phyloP scores from a whole-genome alignment of 192 early-diverging fungal genomes.

The Allomyces javanicus region DNA sequence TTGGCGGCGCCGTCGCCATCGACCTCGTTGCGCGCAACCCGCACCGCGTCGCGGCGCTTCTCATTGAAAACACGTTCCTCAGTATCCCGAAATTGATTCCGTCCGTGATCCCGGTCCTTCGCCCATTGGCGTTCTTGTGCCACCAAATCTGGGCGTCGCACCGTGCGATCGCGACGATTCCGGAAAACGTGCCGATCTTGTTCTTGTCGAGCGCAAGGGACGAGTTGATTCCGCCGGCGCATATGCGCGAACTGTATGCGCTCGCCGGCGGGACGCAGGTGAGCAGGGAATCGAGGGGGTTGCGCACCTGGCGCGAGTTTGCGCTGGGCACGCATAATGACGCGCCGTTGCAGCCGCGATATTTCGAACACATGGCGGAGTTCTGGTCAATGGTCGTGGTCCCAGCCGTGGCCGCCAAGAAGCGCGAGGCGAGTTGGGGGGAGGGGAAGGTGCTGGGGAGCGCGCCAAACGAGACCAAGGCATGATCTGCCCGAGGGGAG shows the following conservation, averaged over 20 bases:
- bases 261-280: slow-evolving; percentile 20
- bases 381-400: slow-evolving; percentile 15
- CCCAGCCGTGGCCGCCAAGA: too few relatives aligned
- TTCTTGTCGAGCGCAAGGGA: slow-evolving; percentile 65
- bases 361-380: slow-evolving; percentile 51
- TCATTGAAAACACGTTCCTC: slow-evolving; percentile 89
- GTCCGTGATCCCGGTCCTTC: slow-evolving; percentile 54
- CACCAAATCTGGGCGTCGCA: slow-evolving; percentile 83
- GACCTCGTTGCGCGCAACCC: slow-evolving; percentile 61
- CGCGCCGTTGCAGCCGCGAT: slow-evolving; percentile 63
- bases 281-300: background rate
- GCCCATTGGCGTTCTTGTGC: slow-evolving; percentile 51
- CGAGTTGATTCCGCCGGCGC: slow-evolving; percentile 68
- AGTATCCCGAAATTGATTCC: slow-evolving; percentile 80
- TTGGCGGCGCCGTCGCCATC: slow-evolving; percentile 92
- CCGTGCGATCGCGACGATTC: slow-evolving; percentile 38
- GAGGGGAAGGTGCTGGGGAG: too few relatives aligned
- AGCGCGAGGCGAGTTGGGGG: too few relatives aligned
- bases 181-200: slow-evolving; percentile 41
- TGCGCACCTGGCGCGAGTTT: slow-evolving; percentile 39
- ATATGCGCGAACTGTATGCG: slow-evolving; percentile 64
- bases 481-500: too few relatives aligned
- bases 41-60: slow-evolving; percentile 48
- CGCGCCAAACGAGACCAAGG: too few relatives aligned
- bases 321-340: slow-evolving; percentile 78